Evolutionary conservation across 169 alveolate species (phyloP).

Genomic region (Plasmodium knowlesi): DNA sequence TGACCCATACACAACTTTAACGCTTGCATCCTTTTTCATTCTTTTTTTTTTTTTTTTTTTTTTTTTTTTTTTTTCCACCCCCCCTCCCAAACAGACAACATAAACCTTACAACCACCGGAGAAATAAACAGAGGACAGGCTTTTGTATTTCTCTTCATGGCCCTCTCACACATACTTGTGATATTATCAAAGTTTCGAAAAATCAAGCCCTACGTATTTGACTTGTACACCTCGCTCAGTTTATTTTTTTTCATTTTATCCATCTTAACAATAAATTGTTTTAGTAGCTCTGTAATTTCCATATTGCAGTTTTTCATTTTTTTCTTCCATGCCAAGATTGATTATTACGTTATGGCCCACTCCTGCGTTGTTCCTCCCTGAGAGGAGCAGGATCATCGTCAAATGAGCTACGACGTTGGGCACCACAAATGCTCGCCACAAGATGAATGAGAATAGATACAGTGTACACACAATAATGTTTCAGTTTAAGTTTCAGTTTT

Average conservation of each 20-base stretch:
- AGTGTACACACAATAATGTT: background rate
- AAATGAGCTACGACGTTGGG: background rate
- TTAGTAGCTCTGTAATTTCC: constrained; percentile 69
- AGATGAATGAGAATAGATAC: background rate
- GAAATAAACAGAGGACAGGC: constrained; percentile 48
- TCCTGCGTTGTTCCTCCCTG: constrained; percentile 66
- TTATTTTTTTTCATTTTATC: constrained; percentile 68
- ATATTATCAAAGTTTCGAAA: constrained; percentile 32
- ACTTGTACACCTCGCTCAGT: constrained; percentile 63
- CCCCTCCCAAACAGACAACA: constrained; percentile 4
- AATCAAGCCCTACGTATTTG: constrained; percentile 47
- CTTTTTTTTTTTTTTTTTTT: background rate
- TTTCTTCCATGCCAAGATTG: constrained; percentile 51
- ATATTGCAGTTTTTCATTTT: constrained; percentile 64
- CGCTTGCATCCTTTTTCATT: background rate
- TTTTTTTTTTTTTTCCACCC: background rate
- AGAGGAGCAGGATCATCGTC: background rate
- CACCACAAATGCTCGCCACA: background rate
- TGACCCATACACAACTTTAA: background rate
- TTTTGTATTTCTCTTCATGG: constrained; percentile 16
- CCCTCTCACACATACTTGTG: constrained; percentile 34
- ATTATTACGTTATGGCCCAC: constrained; percentile 70
- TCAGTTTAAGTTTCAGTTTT: background rate
- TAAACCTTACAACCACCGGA: constrained; percentile 50
- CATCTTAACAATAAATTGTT: constrained; percentile 65